Evolutionary conservation across 352 stramenopile species (phyloP).

Genomic region (Aphanomyces euteiches): DNA sequence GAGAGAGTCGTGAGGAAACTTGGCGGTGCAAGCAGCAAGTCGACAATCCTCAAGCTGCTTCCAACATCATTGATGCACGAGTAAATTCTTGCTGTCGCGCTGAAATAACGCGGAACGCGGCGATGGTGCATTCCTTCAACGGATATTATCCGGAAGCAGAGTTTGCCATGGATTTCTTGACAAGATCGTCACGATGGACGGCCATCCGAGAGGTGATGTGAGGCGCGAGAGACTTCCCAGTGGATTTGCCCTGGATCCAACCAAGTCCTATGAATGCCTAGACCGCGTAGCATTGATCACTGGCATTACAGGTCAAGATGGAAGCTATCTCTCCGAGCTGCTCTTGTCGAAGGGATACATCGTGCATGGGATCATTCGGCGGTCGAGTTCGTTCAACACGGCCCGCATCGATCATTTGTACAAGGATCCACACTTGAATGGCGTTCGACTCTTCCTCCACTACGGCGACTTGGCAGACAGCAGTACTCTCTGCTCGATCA

Average conservation of each 20-base stretch:
- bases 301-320: constrained; percentile 98
- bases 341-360: constrained; percentile 96
- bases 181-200: too few species aligned
- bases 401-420: constrained; percentile 98
- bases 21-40: too few species aligned
- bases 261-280: constrained; percentile 23
- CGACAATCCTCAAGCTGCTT: too few species aligned
- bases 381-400: constrained; percentile 98
- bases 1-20: too few species aligned
- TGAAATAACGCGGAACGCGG: too few species aligned
- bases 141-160: too few species aligned
- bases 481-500: constrained; percentile 96
- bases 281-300: constrained; percentile 90
- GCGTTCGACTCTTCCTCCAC: constrained; percentile 96
- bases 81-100: too few species aligned
- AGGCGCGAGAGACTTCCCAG: background rate
- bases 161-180: too few species aligned
- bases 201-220: too few species aligned
- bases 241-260: constrained; percentile 22
- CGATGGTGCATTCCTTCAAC: too few species aligned
- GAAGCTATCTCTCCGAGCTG: constrained; percentile 97
- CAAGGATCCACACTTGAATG: constrained; percentile 91
- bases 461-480: constrained; percentile 98
- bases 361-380: constrained; percentile 94
- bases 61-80: too few species aligned